A percentile compares a stretch with the other conserved stretches of the same genome.
phyloP scores from a whole-genome alignment of 202 grass and related monocot species.

The Schoenoplectus triqueter region DNA sequence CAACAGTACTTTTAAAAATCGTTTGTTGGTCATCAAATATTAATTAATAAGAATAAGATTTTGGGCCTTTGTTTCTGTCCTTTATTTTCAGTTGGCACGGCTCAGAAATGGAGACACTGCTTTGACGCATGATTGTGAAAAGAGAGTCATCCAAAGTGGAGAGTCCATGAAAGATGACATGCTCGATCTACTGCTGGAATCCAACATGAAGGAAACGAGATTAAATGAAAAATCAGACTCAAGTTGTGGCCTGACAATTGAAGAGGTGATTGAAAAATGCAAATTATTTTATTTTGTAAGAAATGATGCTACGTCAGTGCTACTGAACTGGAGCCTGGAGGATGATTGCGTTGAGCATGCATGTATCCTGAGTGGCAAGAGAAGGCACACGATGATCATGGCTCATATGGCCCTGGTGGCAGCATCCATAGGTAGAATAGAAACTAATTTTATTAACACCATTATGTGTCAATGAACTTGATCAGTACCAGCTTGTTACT shows the following conservation, averaged over 20 bases:
- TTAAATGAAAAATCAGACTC: constrained; percentile 15
- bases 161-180: constrained; percentile 30
- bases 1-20: no score
- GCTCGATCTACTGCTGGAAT: constrained; percentile 35
- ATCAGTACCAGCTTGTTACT: no score
- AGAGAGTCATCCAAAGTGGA: constrained; percentile 30
- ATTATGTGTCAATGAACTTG: no score
- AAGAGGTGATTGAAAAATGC: constrained; percentile 42
- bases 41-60: no score
- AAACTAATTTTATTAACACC: no score
- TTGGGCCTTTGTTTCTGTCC: no score
- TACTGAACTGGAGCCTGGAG: constrained; percentile 52
- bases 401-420: no score
- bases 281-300: constrained; percentile 97
- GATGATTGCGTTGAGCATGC: constrained; percentile 47
- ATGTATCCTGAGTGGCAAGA: constrained; percentile 48
- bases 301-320: constrained; percentile 61
- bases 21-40: no score
- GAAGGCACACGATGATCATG: constrained; percentile 39
- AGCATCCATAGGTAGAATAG: no score
- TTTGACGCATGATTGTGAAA: constrained; percentile 24
- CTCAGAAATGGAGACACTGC: constrained; percentile 7
- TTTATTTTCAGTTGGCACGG: no score
- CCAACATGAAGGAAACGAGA: constrained; percentile 20
- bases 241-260: constrained; percentile 26